Percentiles rank a stretch among this genome's conserved stretches.
These are phyloP conservation scores for Aspergillus persii DNA, from an alignment of 2,329 filamentous ascomycete genomes.

Conservation along the genomic window DNA sequence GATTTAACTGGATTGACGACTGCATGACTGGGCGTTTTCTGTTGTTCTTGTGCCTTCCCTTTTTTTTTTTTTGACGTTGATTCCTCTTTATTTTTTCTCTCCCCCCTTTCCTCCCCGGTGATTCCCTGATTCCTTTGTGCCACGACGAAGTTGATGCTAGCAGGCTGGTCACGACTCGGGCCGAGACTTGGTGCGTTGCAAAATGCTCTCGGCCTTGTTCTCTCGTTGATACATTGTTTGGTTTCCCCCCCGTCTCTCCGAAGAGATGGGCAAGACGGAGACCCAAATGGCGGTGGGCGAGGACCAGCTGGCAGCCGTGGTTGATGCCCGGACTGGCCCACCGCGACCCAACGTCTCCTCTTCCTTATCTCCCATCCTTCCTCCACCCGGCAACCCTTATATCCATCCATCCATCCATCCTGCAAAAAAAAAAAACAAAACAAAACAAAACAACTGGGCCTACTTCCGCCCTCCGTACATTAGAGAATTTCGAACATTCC, in stretches of 20 bases:
- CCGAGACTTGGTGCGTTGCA: slow-evolving; percentile 28
- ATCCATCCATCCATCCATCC: neutral
- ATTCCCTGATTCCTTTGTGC: slow-evolving; percentile 8
- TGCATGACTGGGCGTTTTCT: slow-evolving; percentile 42
- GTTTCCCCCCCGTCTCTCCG: neutral
- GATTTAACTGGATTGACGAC: slow-evolving; percentile 40
- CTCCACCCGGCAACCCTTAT: slow-evolving; percentile 1
- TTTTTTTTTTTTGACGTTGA: slow-evolving; percentile 4
- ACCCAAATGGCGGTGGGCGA: slow-evolving; percentile 16
- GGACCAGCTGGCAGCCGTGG: slow-evolving; percentile 11
- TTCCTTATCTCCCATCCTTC: neutral
- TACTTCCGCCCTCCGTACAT: slow-evolving; percentile 31
- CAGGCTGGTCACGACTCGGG: slow-evolving; percentile 33
- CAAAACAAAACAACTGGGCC: slow-evolving; percentile 19
- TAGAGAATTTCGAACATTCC: slow-evolving; percentile 15
- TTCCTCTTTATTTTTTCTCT: neutral
- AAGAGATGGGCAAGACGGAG: neutral
- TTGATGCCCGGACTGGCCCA: slow-evolving; percentile 12
- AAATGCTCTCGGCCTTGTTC: neutral
- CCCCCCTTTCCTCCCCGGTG: neutral
- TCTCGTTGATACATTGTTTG: slow-evolving; percentile 7
- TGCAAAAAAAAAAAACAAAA: neutral
- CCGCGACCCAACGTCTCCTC: slow-evolving; percentile 10
- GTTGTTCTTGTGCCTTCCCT: slow-evolving; percentile 14
- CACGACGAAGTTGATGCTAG: slow-evolving; percentile 31